Percentiles rank a stretch among this genome's conserved stretches.
Evolutionary conservation across 768 basidiomycete genomes (phyloP).

Genomic region (Termitomyces heimii): DNA sequence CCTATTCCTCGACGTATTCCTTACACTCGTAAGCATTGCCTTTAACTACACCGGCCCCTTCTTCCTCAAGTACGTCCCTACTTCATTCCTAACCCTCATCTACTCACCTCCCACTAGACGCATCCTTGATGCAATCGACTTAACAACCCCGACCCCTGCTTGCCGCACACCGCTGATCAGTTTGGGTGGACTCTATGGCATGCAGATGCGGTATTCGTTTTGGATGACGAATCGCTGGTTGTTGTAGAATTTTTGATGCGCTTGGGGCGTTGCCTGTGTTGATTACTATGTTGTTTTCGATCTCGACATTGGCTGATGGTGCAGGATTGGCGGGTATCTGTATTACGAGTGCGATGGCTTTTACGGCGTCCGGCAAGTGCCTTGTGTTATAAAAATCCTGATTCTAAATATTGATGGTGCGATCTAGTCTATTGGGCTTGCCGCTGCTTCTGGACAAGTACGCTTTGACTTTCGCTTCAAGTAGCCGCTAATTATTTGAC

Average conservation of each 20-base stretch:
- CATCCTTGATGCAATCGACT: slow-evolving; percentile 54
- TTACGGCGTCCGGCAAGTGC: slow-evolving; percentile 34
- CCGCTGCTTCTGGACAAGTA: slow-evolving; percentile 45
- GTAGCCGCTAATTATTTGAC: slow-evolving; percentile 14
- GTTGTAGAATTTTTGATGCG: slow-evolving; percentile 72
- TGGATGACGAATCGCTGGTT: slow-evolving; percentile 93
- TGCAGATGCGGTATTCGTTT: slow-evolving; percentile 75
- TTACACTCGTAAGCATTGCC: slow-evolving; percentile 64
- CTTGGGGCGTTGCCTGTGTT: slow-evolving; percentile 72
- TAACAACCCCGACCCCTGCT: slow-evolving; percentile 30
- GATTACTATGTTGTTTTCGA: slow-evolving; percentile 69
- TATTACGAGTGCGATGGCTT: slow-evolving; percentile 66
- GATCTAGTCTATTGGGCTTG: slow-evolving; percentile 43
- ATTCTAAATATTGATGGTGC: background rate
- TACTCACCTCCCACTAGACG: slow-evolving; percentile 21
- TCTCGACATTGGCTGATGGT: slow-evolving; percentile 47
- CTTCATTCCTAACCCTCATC: background rate
- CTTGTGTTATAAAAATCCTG: background rate
- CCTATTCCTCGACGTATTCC: slow-evolving; percentile 50
- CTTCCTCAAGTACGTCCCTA: slow-evolving; percentile 53
- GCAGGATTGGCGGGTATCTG: slow-evolving; percentile 65
- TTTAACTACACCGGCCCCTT: slow-evolving; percentile 82
- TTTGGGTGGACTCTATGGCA: background rate
- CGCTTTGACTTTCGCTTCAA: background rate
- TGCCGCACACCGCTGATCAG: background rate